These are phyloP conservation scores for Neckera pumila DNA, from an alignment of 225 moss, liverwort and hornwort genomes.

Conservation along the genomic window DNA sequence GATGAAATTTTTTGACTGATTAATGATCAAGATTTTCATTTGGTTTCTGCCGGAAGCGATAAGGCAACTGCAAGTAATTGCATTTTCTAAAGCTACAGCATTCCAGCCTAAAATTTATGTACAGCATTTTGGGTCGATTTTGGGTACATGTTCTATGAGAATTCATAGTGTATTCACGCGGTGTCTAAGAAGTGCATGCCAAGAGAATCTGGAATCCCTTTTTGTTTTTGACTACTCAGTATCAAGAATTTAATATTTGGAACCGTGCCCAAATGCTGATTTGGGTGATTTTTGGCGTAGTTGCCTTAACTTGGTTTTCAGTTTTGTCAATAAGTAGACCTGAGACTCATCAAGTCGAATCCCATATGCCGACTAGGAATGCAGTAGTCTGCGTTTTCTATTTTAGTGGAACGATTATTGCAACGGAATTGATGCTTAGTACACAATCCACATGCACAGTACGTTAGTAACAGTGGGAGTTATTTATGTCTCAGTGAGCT, in stretches of 20 bases:
- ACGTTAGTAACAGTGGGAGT: neutral
- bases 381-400: neutral
- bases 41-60: neutral
- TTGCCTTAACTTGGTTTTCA: neutral
- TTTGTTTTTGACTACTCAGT: neutral
- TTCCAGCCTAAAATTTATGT: neutral
- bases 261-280: neutral
- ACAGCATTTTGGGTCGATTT: neutral
- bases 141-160: too few relatives aligned
- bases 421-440: neutral
- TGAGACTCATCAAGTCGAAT: slow-evolving; percentile 62
- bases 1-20: neutral
- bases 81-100: neutral
- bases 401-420: neutral
- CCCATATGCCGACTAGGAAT: slow-evolving; percentile 61
- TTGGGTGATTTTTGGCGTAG: neutral
- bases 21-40: neutral
- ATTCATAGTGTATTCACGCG: neutral
- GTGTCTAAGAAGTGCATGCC: neutral
- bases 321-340: slow-evolving; percentile 41
- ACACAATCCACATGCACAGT: neutral
- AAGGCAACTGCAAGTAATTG: neutral
- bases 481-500: neutral
- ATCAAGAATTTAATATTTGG: too few relatives aligned
- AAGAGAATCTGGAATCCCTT: neutral